These are phyloP conservation scores for Bondarzewia mesenterica DNA, from an alignment of 1,284 basidiomycete species.

Conservation along the genomic window DNA sequence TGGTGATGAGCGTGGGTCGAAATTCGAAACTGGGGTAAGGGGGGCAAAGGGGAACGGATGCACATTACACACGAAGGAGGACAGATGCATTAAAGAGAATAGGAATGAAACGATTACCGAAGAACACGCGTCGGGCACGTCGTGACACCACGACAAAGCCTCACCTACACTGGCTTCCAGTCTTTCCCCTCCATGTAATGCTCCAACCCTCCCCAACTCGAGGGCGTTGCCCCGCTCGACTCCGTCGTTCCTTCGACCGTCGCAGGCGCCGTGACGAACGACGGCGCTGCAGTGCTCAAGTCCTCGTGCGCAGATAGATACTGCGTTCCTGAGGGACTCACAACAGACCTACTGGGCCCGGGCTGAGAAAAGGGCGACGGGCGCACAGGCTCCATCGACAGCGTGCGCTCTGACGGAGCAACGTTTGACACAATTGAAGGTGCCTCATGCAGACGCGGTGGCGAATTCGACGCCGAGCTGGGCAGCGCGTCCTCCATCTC, in stretches of 20 bases:
- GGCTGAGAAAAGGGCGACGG: not conserved
- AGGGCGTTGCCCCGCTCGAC: slow-evolving; percentile 24
- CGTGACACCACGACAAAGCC: not conserved
- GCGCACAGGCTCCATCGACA: slow-evolving; percentile 6
- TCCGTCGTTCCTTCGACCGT: slow-evolving; percentile 43
- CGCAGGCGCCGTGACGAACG: slow-evolving; percentile 56
- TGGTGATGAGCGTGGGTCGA: no score
- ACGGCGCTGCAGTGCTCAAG: slow-evolving; percentile 58
- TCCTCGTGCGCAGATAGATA: slow-evolving; percentile 38
- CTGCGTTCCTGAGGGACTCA: slow-evolving; percentile 2
- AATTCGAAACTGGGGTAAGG: no score
- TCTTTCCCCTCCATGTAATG: slow-evolving; percentile 15
- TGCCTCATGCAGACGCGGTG: slow-evolving; percentile 12
- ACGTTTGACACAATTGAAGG: slow-evolving; percentile 16
- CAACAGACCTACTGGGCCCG: not conserved
- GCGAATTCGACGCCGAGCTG: slow-evolving; percentile 3
- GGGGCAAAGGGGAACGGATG: not conserved
- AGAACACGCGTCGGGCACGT: not conserved
- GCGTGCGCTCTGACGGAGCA: slow-evolving; percentile 16
- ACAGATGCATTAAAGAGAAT: not conserved
- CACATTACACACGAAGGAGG: no score
- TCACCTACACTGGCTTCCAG: slow-evolving; percentile 3
- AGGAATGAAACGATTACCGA: not conserved
- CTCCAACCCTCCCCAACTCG: slow-evolving; percentile 30
- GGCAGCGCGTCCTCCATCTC: not conserved